These are phyloP conservation scores for Nosema granulosis DNA, from an alignment of 371 early-diverging fungal species.

Conservation along the genomic window DNA sequence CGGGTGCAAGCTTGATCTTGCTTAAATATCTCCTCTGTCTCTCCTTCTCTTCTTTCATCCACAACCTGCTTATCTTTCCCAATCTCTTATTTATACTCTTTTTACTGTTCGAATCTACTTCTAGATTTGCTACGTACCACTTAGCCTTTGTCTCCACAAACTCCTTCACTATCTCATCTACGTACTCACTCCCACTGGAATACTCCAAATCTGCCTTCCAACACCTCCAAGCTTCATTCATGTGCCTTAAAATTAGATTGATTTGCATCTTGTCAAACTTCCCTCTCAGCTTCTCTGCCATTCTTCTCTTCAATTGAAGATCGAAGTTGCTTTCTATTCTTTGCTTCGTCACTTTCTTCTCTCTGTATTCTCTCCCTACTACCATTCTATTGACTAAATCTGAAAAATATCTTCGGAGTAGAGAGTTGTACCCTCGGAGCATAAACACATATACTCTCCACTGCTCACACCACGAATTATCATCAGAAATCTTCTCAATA, in stretches of 20 bases:
- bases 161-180: slow-evolving; percentile 88
- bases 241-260: slow-evolving; percentile 85
- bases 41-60: slow-evolving; percentile 94
- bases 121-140: slow-evolving; percentile 95
- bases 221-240: slow-evolving; percentile 92
- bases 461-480: slow-evolving; percentile 86
- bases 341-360: slow-evolving; percentile 72
- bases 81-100: slow-evolving; percentile 96
- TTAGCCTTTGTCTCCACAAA: slow-evolving; percentile 95
- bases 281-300: slow-evolving; percentile 88
- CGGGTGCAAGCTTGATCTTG: slow-evolving; percentile 69
- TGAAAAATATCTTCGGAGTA: slow-evolving; percentile 90
- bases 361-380: slow-evolving; percentile 82
- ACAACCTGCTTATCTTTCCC: slow-evolving; percentile 90
- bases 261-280: slow-evolving; percentile 91
- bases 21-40: slow-evolving; percentile 88
- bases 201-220: slow-evolving; percentile 93
- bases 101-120: slow-evolving; percentile 62
- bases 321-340: slow-evolving; percentile 94
- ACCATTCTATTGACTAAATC: slow-evolving; percentile 92
- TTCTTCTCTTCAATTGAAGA: slow-evolving; percentile 85
- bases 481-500: slow-evolving; percentile 23
- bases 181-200: neutral
- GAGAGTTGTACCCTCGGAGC: slow-evolving; percentile 88
- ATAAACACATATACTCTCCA: slow-evolving; percentile 99